Base-by-base conservation (phyloP, 768 basidiomycete species). In the Amanita rubescens region DNA sequence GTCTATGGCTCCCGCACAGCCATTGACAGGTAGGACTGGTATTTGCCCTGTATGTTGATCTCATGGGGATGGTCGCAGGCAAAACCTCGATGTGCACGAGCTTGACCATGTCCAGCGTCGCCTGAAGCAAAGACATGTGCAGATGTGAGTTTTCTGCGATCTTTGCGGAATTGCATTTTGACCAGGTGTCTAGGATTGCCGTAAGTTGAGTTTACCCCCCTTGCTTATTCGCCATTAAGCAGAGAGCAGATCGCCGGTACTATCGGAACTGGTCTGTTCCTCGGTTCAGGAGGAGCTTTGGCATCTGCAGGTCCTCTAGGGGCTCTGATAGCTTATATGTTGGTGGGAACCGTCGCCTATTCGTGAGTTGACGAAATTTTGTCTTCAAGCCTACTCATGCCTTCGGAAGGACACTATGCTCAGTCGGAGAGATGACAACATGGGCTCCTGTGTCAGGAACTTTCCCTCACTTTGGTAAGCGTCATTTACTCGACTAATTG, bases 371-470 rank as follows among this genome's bases (percentile, higher is more conserved):
- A 11, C 32, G 45, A 4, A 15, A 9, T 30, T 33, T 32, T 56
- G n/a, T 5, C n/a, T 17, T 19, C 6, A 5, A 20, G 44, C 30
- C 24, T 37, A 10, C 20, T 14, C 6, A 44, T 25, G 34, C 47
- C 44, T 45, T 41, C 10, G 35, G 4, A 49, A 81, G 79, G 5
- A 79, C 82, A 3, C 67, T 88, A 12, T 84, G 84, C 59, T 78
- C 82, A 2, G 64, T 88, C 12, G 86, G 81, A 32, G 88, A 90
- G 68, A 85, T 90, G 86, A 85, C 86, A n/a, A 80, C 84, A 3
- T 79, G 80, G 67, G 87, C 85, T 1, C 87, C 87, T 2, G 81
- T 89, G 45, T 85, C 87, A 3, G 88, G 88, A 15, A 83, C 85
- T 0, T 89, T 87, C 63, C 84, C 85, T 17, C 84, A 87, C 66